A percentile compares a stretch with the other conserved stretches of the same genome.
Evolutionary conservation across 192 early-diverging fungal genomes (phyloP).

Genomic region (Chytriomyces sp.): DNA sequence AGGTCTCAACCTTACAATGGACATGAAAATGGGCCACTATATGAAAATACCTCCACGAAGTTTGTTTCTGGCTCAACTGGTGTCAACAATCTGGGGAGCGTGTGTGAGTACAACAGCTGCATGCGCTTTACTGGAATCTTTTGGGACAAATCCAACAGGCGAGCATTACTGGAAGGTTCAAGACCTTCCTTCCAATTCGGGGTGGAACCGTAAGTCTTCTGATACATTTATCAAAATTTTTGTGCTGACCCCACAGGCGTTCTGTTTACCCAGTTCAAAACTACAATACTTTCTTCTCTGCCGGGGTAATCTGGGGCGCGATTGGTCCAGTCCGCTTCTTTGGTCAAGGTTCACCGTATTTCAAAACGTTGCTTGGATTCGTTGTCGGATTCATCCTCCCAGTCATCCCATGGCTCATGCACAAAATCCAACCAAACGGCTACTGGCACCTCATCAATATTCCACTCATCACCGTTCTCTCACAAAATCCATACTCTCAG

Average conservation of each 20-base stretch:
- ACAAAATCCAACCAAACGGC: conserved; percentile 40
- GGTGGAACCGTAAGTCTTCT: not conserved
- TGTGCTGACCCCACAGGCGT: conserved; percentile 41
- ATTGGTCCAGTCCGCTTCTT: conserved; percentile 75
- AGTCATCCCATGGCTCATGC: conserved; percentile 40
- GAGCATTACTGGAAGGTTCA: conserved; percentile 11
- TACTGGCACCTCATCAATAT: conserved; percentile 33
- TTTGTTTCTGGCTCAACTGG: conserved; percentile 59
- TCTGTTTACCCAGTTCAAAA: not conserved
- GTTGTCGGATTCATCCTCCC: conserved; percentile 40
- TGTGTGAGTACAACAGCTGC: conserved; percentile 46
- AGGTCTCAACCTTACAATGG: conserved; percentile 69
- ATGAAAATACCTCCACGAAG: conserved; percentile 66
- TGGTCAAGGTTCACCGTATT: conserved; percentile 37
- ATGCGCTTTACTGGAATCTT: conserved; percentile 53
- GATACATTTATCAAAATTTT: not conserved
- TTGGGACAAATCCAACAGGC: conserved; percentile 24
- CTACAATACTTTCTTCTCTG: conserved; percentile 64
- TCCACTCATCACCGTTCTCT: conserved; percentile 24
- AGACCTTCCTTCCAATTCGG: conserved; percentile 46
- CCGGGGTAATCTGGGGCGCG: conserved; percentile 74
- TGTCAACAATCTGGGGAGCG: conserved; percentile 63
- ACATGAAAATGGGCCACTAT: conserved; percentile 81
- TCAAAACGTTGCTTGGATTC: conserved; percentile 24
- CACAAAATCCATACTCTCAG: not conserved